Percentiles rank a stretch among this genome's conserved stretches.
These are phyloP conservation scores for Viridothelium virens DNA, from an alignment of 495 filamentous ascomycete species.

Conservation along the genomic window DNA sequence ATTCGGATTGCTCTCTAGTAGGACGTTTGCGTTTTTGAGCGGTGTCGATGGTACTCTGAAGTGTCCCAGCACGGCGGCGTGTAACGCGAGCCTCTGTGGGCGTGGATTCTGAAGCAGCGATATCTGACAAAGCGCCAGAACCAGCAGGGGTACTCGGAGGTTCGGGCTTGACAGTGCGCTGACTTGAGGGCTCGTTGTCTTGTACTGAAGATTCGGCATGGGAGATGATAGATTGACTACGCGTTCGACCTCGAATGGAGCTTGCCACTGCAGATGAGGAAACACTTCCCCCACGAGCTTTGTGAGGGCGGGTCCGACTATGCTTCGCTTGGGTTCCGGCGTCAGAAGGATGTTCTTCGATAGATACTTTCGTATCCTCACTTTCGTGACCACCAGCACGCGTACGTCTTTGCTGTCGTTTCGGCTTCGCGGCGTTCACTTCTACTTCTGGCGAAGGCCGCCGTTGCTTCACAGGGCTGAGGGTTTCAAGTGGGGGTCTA, in stretches of 20 bases:
- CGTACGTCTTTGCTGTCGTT: not conserved
- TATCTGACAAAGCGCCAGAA: conserved; percentile 31
- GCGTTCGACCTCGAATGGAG: conserved; percentile 37
- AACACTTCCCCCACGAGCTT: conserved; percentile 43
- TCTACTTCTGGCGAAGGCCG: not conserved
- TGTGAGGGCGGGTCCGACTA: not conserved
- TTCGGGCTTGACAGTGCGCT: conserved; percentile 59
- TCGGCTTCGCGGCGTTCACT: not conserved
- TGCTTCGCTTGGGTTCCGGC: not conserved
- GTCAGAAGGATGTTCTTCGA: not conserved
- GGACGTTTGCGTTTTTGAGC: conserved; percentile 37
- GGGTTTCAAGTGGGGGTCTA: conserved; percentile 7
- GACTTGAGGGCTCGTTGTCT: conserved; percentile 39
- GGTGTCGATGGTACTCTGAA: conserved; percentile 22
- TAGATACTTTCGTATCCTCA: not conserved
- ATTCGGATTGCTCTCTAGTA: conserved; percentile 37
- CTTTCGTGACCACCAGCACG: not conserved
- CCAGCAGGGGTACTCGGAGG: conserved; percentile 49
- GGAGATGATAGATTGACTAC: conserved; percentile 52
- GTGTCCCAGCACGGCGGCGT: conserved; percentile 28
- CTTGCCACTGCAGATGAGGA: conserved; percentile 42
- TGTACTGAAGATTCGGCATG: conserved; percentile 44
- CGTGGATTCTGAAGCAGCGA: conserved; percentile 17
- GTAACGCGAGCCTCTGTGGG: conserved; percentile 24
- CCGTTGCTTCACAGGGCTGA: conserved; percentile 11